Evolutionary conservation across 2,329 filamentous ascomycete species (phyloP), one percentile per base, ranked within the genome.

Genomic region (Cryphonectria radicalis): DNA sequence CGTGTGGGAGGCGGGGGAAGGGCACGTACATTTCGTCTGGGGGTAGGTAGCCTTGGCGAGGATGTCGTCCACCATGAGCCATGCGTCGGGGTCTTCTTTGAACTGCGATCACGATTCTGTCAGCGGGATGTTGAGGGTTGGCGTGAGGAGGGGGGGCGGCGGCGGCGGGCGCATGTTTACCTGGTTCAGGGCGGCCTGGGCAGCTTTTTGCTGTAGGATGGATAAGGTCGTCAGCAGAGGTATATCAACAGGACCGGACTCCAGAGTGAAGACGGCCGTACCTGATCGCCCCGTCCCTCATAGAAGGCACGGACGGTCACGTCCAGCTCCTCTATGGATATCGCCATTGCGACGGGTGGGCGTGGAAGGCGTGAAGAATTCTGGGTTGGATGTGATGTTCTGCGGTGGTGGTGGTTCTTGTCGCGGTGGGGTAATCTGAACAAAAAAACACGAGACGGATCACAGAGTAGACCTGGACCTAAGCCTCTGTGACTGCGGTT

Each of bases 21-120:
- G 73, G 63, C 76, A 86, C 91, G 79, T 85, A 95, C 94, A 99
- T 86, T 99, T 99, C 73, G 96, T 99, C 83, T 98, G 94, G 69
- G 94, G 91, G 81, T 98, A 97, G 81, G 92, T 92, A 75, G 96
- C 93, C 82, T 97, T 93, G 82, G 95, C 92, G 74, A 99, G 89
- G 79, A 99, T 97, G 84, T 97, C 95, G 81, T 98, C 96, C 78
- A 98, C 96, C 81, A 98, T 90, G 76, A 98, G 89, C 96, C 96
- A 99, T 72, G 96, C 92, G 85, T 99, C 96, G 71, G 95, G 95
- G 79, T 98, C 97, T 86, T 98, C 96, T 83, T 98, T 98, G 88
- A 99, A 99, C 93, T 98, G 74, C 62, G 73, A 74, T 69, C 28
- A 74, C 35, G 62, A n/a, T 57, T 57, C 28, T 40, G 76, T 82